A percentile compares a stretch with the other conserved stretches of the same genome.
These are phyloP conservation scores for Sugiyamaella pinicola DNA, from an alignment of 1,139 yeast species.

Conservation along the genomic window DNA sequence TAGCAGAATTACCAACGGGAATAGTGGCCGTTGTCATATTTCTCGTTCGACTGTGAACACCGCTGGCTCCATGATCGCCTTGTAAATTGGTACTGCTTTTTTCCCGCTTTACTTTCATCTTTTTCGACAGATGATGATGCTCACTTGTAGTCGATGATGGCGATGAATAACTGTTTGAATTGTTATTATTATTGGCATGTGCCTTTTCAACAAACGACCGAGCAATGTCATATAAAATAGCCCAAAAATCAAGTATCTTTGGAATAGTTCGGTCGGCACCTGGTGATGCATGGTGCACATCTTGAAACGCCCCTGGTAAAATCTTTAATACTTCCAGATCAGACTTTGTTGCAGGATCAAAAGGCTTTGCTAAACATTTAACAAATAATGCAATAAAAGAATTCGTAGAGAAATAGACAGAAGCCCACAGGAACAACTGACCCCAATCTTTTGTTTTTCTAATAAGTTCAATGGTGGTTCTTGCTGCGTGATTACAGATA, in stretches of 20 bases:
- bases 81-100: conserved; percentile 1
- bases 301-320: conserved; percentile 22
- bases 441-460: conserved; percentile 26
- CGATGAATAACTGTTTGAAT: conserved; percentile 5
- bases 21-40: neutral
- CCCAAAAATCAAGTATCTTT: conserved; percentile 27
- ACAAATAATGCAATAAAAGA: conserved; percentile 36
- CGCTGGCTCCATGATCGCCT: neutral
- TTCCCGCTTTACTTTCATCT: conserved; percentile 4
- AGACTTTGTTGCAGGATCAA: conserved; percentile 29
- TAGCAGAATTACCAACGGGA: neutral
- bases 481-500: conserved; percentile 33
- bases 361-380: conserved; percentile 34
- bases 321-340: conserved; percentile 32
- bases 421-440: conserved; percentile 26
- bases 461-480: conserved; percentile 30
- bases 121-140: conserved; percentile 1
- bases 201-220: conserved; percentile 24
- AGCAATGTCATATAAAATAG: conserved; percentile 24
- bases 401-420: conserved; percentile 30
- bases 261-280: conserved; percentile 7
- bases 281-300: neutral
- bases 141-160: conserved; percentile 13
- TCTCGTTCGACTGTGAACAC: neutral
- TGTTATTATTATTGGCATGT: neutral